A percentile compares a stretch with the other conserved stretches of the same genome.
Conservation (phyloP, 2,329 filamentous ascomycete genomes). For the Graphiopsis chlorocephala region DNA sequence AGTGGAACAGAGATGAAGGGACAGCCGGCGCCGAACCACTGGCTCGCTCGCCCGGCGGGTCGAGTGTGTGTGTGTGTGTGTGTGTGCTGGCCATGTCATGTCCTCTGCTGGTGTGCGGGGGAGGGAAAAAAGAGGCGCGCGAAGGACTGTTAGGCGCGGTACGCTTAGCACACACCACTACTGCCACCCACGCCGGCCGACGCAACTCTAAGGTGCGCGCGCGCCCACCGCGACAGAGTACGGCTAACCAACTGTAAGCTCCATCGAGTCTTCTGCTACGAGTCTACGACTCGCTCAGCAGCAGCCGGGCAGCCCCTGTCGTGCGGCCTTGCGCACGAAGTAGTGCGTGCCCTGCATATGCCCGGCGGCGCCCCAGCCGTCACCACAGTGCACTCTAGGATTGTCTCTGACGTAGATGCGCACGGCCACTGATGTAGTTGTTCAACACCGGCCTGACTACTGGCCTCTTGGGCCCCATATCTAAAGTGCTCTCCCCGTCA, state of each 20-base stretch:
- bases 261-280: background rate
- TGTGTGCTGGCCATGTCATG: background rate
- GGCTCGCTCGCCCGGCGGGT: background rate
- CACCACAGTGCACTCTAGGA: background rate
- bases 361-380: constrained; percentile 8
- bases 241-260: background rate
- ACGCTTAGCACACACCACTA: background rate
- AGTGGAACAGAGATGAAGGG: background rate
- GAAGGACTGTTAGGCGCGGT: background rate
- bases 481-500: constrained; percentile 8
- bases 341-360: constrained; percentile 2
- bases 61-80: background rate
- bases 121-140: background rate
- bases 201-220: background rate
- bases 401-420: background rate
- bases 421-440: constrained; percentile 6
- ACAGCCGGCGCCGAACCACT: constrained; percentile 8
- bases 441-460: constrained; percentile 5
- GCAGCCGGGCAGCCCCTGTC: constrained; percentile 1
- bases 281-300: background rate
- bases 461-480: constrained; percentile 5
- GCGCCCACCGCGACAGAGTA: no score
- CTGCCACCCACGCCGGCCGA: background rate
- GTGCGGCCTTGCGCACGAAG: constrained; percentile 4
- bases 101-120: background rate